phyloP scores from a whole-genome alignment of 2,329 filamentous ascomycete genomes.

The Fusarium mexicanum region DNA sequence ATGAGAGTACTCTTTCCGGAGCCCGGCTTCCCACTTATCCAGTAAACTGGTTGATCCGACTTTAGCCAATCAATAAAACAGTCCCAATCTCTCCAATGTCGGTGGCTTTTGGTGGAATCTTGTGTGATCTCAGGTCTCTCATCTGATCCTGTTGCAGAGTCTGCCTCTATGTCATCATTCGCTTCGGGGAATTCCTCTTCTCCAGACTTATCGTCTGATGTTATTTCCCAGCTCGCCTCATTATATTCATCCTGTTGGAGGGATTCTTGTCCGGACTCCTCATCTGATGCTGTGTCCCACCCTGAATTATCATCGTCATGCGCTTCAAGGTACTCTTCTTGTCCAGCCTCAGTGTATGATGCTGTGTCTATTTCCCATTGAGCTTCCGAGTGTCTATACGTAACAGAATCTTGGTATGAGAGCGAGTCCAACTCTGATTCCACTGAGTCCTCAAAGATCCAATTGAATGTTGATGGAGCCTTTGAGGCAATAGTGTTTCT shows the following conservation, averaged over 20 bases:
- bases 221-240: too few relatives aligned
- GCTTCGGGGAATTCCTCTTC: too few relatives aligned
- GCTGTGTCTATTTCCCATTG: neutral
- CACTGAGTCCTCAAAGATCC: neutral
- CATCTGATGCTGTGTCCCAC: too few relatives aligned
- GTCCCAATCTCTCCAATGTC: accelerated
- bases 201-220: too few relatives aligned
- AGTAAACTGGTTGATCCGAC: neutral
- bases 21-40: neutral
- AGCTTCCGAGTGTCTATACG: neutral
- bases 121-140: too few relatives aligned
- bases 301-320: neutral
- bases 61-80: neutral
- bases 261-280: too few relatives aligned
- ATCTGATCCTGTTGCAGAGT: too few relatives aligned
- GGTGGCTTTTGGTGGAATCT: accelerated
- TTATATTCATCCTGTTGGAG: too few relatives aligned
- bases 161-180: too few relatives aligned
- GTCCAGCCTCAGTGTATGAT: too few relatives aligned
- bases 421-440: neutral
- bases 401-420: neutral
- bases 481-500: accelerated
- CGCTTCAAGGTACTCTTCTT: neutral
- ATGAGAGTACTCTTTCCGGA: neutral
- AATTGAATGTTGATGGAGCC: neutral